Conservation (phyloP, 306 rosid genomes). For the Cucumis sativus region DNA sequence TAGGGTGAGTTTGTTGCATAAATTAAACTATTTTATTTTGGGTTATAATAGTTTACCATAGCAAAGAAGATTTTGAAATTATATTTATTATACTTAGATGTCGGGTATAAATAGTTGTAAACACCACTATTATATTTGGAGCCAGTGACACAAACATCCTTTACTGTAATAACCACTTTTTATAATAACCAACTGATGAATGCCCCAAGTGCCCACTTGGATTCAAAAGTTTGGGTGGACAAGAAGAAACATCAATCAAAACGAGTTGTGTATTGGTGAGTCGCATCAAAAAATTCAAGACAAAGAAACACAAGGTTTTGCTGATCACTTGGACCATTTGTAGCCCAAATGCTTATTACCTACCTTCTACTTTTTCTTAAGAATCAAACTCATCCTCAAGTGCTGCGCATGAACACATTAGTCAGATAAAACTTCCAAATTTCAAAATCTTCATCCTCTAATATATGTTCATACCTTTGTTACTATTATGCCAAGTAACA, state of each 20-base stretch:
- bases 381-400: slow-evolving; percentile 18
- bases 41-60: too few relatives aligned
- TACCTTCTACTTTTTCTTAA: slow-evolving; percentile 11
- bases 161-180: too few relatives aligned
- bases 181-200: too few relatives aligned
- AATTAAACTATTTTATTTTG: too few relatives aligned
- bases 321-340: slow-evolving; percentile 29
- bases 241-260: slow-evolving; percentile 2
- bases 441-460: slow-evolving; percentile 17
- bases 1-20: too few relatives aligned
- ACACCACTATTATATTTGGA: too few relatives aligned
- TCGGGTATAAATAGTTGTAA: too few relatives aligned
- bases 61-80: too few relatives aligned
- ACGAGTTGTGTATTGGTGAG: slow-evolving; percentile 15
- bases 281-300: slow-evolving; percentile 6
- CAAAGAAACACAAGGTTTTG: slow-evolving; percentile 21
- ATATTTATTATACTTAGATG: too few relatives aligned
- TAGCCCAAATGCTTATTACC: slow-evolving; percentile 15
- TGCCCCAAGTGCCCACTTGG: too few relatives aligned
- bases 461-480: not conserved
- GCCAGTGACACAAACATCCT: too few relatives aligned
- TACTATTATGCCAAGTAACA: not conserved
- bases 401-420: slow-evolving; percentile 21
- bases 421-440: slow-evolving; percentile 16
- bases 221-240: not conserved